Percentiles rank a stretch among this genome's conserved stretches.
Conservation (phyloP, 1,284 basidiomycete genomes). For the Rhodotorula sp. region DNA sequence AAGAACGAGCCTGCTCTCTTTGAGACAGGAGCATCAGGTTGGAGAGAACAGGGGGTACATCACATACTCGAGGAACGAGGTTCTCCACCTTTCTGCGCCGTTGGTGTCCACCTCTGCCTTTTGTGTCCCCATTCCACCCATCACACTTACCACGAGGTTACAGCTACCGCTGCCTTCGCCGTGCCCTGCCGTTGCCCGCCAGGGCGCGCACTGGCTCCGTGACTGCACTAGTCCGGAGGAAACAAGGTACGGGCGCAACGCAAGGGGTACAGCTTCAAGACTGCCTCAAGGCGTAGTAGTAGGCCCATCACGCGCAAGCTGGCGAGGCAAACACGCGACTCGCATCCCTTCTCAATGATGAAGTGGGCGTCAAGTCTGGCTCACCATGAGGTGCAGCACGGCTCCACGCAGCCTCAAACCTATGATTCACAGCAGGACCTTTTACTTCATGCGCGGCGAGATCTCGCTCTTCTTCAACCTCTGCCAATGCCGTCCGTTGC, state of each 20-base stretch:
- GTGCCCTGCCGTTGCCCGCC: no score
- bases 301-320: background rate
- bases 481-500: no score
- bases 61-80: no score
- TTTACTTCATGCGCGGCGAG: conserved; percentile 4
- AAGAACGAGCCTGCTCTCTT: no score
- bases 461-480: background rate
- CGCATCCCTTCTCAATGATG: background rate
- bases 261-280: background rate
- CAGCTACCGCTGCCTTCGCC: background rate
- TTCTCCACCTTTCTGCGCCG: no score
- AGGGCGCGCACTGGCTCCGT: background rate
- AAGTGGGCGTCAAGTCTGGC: conserved; percentile 7
- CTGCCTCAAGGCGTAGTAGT: no score
- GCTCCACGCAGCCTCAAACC: background rate
- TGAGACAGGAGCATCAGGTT: no score
- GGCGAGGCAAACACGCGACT: conserved; percentile 1
- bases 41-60: no score
- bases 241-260: no score
- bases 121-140: no score
- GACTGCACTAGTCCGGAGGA: background rate
- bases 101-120: no score
- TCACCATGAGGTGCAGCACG: background rate
- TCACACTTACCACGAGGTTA: background rate
- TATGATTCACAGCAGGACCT: conserved; percentile 1